Percentiles rank a stretch among this genome's conserved stretches.
Evolutionary conservation across 2,329 filamentous ascomycete species (phyloP).

Genomic region (Penicillium sp.): DNA sequence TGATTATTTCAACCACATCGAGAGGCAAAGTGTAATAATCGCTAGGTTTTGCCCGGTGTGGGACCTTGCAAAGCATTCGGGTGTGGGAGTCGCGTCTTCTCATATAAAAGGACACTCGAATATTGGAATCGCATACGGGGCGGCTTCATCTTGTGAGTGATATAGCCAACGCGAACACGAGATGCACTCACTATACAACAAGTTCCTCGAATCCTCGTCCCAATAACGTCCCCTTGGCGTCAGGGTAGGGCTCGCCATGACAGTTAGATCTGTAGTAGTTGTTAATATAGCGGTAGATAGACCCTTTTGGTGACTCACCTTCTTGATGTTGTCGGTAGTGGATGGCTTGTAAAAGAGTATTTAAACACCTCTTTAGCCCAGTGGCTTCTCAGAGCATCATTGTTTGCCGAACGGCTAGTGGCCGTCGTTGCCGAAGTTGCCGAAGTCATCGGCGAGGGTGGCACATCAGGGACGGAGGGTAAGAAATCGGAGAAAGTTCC

Average conservation of each 20-base stretch:
- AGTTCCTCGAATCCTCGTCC: conserved; percentile 41
- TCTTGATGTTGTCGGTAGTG: conserved; percentile 31
- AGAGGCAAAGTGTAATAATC: conserved; percentile 55
- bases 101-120: conserved; percentile 55
- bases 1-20: conserved; percentile 45
- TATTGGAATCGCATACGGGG: conserved; percentile 49
- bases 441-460: conserved; percentile 38
- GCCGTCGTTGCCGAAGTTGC: conserved; percentile 12
- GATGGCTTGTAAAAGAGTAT: conserved; percentile 29
- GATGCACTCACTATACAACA: conserved; percentile 37
- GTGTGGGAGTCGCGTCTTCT: conserved; percentile 54
- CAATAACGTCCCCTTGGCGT: conserved; percentile 32
- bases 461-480: conserved; percentile 34
- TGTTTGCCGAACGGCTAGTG: conserved; percentile 33
- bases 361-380: conserved; percentile 47
- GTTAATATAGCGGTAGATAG: background rate
- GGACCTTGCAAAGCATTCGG: conserved; percentile 56
- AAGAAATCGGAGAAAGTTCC: conserved; percentile 33
- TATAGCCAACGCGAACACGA: background rate
- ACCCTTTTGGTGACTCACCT: conserved; percentile 27
- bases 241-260: conserved; percentile 30
- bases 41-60: conserved; percentile 41
- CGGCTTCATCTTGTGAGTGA: conserved; percentile 35
- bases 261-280: conserved; percentile 36
- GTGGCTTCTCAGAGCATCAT: conserved; percentile 36